Evolutionary conservation across 768 basidiomycete species (phyloP).

Genomic region (Pleurotus eryngii): DNA sequence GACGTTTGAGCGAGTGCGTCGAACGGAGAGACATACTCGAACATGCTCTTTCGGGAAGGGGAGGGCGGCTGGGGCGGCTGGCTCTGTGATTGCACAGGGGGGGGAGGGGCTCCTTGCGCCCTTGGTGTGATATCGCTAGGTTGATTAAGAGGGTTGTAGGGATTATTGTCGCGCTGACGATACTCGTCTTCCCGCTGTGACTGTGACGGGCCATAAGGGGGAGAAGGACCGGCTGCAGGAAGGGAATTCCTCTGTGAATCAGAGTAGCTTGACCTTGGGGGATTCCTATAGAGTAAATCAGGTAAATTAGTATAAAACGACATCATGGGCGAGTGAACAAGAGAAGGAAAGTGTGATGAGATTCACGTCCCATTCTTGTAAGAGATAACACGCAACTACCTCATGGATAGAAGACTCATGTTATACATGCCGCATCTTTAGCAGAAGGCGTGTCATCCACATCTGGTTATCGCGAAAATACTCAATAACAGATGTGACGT

Average conservation of each 20-base stretch:
- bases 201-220: slow-evolving; percentile 41
- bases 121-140: slow-evolving; percentile 38
- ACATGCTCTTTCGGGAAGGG: slow-evolving; percentile 76
- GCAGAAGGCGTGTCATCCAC: too few species aligned
- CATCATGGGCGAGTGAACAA: slow-evolving; percentile 20
- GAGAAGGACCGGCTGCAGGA: slow-evolving; percentile 40
- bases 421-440: slow-evolving; percentile 7
- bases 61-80: slow-evolving; percentile 51
- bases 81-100: slow-evolving; percentile 19
- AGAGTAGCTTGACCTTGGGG: slow-evolving; percentile 48
- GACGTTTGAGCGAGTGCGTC: slow-evolving; percentile 67
- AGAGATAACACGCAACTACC: slow-evolving; percentile 20
- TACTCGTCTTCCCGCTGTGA: slow-evolving; percentile 44
- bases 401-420: slow-evolving; percentile 11
- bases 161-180: slow-evolving; percentile 20
- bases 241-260: slow-evolving; percentile 41
- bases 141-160: slow-evolving; percentile 40
- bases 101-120: slow-evolving; percentile 25
- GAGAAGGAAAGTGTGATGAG: slow-evolving; percentile 13
- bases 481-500: too few species aligned
- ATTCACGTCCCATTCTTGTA: slow-evolving; percentile 25
- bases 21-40: slow-evolving; percentile 82
- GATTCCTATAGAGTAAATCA: slow-evolving; percentile 31
- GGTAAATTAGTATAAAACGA: slow-evolving; percentile 17
- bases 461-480: too few species aligned